Base-by-base conservation (phyloP, 768 basidiomycete genomes). In the Suillus tomentosus region DNA sequence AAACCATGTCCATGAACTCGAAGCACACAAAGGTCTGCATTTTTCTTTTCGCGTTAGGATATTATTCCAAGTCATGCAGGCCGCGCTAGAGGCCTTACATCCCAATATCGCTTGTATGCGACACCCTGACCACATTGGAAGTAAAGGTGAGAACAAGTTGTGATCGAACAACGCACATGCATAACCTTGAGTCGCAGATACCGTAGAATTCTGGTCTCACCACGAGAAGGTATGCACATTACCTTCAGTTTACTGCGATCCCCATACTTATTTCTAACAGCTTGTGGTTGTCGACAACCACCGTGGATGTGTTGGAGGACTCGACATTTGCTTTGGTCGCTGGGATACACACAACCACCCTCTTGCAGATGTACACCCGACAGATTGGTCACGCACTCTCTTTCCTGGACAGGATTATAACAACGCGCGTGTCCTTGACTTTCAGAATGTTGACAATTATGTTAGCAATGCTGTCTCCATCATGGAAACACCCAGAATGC, bases 391-490 rank as follows among this genome's bases (percentile, higher is more conserved):
- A 53, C 82, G 82, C 60, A 94, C 92, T 1, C 81, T 99, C 34
- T 99, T 96, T 81, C 93, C 96, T 0, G 96, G 96, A 5, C 84
- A 97, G 75, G 95, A 96, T 72, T 96, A 91, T 78, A 96, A 97
- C 74, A 94, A 99, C 64, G 94, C 94, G 1, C 86, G 95, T 10
- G 79, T 91, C 39, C 81, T 87, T 75, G 95, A 96, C 72, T 95
- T 96, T 79, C 83, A 94, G 72, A 80, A 90, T 11, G 96, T 98
- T 1, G 81, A 85, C 63, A 82, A 93, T 66, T 94, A 87, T 72
- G 85, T 87, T 27, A 89, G 86, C 70, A 92, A 90, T 65, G 81
- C 82, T 0, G 73, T 94, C 17, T 88, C 87, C 39, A 82, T 87
- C 55, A 72, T 88, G 53, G 91, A 94, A 67, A 87, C 79, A 15